These are phyloP conservation scores for Pichia nanzhaoensis DNA, from an alignment of 805 yeast species.

Conservation along the genomic window DNA sequence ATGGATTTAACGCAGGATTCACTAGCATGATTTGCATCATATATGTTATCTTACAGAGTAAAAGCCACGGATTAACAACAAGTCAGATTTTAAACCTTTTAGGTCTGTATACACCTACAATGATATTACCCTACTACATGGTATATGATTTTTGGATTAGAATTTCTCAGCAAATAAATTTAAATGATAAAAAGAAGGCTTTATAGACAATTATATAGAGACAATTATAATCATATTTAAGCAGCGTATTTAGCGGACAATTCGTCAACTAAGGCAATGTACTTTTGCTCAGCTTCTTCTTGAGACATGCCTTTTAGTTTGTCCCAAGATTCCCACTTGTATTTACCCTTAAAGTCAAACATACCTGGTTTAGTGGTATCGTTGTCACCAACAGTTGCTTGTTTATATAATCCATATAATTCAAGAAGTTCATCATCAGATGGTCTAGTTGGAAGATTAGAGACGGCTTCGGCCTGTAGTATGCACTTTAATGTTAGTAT, in stretches of 20 bases:
- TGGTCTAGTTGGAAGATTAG: slow-evolving; percentile 69
- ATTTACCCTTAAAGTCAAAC: slow-evolving; percentile 89
- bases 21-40: slow-evolving; percentile 71
- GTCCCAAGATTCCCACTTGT: slow-evolving; percentile 98
- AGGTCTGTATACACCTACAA: slow-evolving; percentile 62
- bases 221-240: slow-evolving; percentile 1
- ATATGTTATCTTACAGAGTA: slow-evolving; percentile 33
- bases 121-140: slow-evolving; percentile 56
- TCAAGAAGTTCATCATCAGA: slow-evolving; percentile 78
- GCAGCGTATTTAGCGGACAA: slow-evolving; percentile 44
- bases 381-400: slow-evolving; percentile 96
- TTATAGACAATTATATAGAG: not conserved
- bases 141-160: slow-evolving; percentile 34
- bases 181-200: not conserved
- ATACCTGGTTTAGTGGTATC: slow-evolving; percentile 80
- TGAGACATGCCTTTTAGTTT: slow-evolving; percentile 76
- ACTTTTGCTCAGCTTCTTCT: slow-evolving; percentile 84
- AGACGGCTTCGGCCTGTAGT: slow-evolving; percentile 69
- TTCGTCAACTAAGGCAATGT: slow-evolving; percentile 62
- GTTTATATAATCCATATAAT: slow-evolving; percentile 91
- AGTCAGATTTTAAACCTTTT: slow-evolving; percentile 38
- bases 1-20: slow-evolving; percentile 77
- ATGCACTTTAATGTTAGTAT: not conserved
- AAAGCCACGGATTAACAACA: slow-evolving; percentile 34
- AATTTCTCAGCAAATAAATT: slow-evolving; percentile 3